These are phyloP conservation scores for Solanum verrucosum DNA, from an alignment of 257 asterid species.

Conservation along the genomic window DNA sequence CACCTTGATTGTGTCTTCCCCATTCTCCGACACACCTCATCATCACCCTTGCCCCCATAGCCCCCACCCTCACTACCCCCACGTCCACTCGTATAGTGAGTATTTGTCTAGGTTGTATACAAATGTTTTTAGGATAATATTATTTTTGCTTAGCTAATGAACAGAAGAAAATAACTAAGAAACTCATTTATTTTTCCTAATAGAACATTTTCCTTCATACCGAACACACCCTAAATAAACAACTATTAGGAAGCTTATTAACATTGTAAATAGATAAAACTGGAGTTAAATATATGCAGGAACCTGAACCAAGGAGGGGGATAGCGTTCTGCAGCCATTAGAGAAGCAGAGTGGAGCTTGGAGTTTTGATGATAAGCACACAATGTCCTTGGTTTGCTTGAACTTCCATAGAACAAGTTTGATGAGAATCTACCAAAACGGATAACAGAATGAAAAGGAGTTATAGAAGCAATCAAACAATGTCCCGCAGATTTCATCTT, in stretches of 20 bases:
- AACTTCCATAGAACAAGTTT: conserved; percentile 20
- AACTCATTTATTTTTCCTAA: neutral
- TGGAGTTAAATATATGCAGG: conserved; percentile 16
- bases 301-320: conserved; percentile 82
- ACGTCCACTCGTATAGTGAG: too few relatives aligned
- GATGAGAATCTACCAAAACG: conserved; percentile 45
- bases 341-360: conserved; percentile 26
- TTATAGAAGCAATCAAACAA: conserved; percentile 60
- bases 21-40: neutral
- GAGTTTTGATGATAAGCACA: conserved; percentile 25
- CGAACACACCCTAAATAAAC: neutral
- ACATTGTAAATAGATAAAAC: neutral
- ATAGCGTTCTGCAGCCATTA: conserved; percentile 56
- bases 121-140: neutral
- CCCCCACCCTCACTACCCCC: neutral
- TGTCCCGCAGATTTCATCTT: conserved; percentile 44
- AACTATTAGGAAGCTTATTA: neutral
- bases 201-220: neutral
- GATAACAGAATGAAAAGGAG: conserved; percentile 57
- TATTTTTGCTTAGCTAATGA: neutral
- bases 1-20: neutral
- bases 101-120: neutral
- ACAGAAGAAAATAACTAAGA: neutral
- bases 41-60: neutral
- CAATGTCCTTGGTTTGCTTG: conserved; percentile 32